A percentile compares a stretch with the other conserved stretches of the same genome.
phyloP scores from a whole-genome alignment of 2,329 filamentous ascomycete species.

The Aspergillus sp. region DNA sequence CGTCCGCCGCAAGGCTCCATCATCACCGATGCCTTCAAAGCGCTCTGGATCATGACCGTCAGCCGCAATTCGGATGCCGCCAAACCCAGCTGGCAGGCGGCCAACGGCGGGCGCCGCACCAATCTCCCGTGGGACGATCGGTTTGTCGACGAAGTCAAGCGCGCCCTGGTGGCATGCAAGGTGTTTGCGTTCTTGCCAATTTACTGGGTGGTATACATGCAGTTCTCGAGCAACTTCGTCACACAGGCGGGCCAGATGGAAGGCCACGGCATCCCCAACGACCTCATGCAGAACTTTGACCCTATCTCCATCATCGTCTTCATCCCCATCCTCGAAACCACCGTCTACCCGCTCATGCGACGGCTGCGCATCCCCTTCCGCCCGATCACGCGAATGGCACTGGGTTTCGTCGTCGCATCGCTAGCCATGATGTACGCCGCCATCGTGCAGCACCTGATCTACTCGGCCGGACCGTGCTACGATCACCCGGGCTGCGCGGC shows the following conservation, averaged over 20 bases:
- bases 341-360: constrained; percentile 61
- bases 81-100: constrained; percentile 57
- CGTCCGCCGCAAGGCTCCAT: constrained; percentile 53
- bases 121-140: constrained; percentile 56
- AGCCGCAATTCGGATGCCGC: constrained; percentile 52
- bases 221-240: constrained; percentile 60
- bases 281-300: constrained; percentile 67
- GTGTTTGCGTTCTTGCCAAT: constrained; percentile 64
- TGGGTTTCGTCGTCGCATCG: constrained; percentile 59
- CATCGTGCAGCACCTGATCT: constrained; percentile 51
- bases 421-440: constrained; percentile 55
- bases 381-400: constrained; percentile 66
- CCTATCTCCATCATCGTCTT: constrained; percentile 68
- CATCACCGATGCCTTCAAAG: constrained; percentile 58
- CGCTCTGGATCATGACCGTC: constrained; percentile 47
- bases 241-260: constrained; percentile 57
- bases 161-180: constrained; percentile 57
- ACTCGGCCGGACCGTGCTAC: constrained; percentile 47
- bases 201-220: constrained; percentile 61
- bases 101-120: constrained; percentile 36
- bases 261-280: constrained; percentile 65
- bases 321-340: constrained; percentile 61
- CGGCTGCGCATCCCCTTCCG: constrained; percentile 58
- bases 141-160: constrained; percentile 65
- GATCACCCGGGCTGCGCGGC: constrained; percentile 28